Conservation (phyloP, 1,284 basidiomycete species). For the Pterulicium gracile region DNA sequence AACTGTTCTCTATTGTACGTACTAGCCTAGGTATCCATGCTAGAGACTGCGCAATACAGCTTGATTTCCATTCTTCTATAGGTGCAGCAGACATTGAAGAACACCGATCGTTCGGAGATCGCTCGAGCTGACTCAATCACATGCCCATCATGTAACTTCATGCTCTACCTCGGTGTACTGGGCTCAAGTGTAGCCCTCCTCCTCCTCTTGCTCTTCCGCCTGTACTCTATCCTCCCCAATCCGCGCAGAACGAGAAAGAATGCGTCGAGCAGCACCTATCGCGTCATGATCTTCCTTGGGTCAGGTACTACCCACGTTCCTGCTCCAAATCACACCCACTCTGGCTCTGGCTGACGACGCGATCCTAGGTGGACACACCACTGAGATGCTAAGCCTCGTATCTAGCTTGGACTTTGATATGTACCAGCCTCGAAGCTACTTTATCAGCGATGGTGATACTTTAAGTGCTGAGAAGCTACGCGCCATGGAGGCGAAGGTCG, state of each 20-base stretch:
- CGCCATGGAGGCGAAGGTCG: constrained; percentile 43
- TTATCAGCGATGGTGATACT: constrained; percentile 74
- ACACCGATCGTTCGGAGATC: too few relatives aligned
- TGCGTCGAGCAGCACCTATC: constrained; percentile 13
- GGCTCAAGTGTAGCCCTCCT: too few relatives aligned
- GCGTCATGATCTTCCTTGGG: constrained; percentile 52
- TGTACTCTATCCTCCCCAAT: constrained; percentile 13
- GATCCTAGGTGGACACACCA: constrained; percentile 82
- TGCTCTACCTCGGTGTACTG: too few relatives aligned
- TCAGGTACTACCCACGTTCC: constrained; percentile 31
- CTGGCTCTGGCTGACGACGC: constrained; percentile 2
- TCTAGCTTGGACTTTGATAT: constrained; percentile 67
- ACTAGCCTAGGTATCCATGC: too few relatives aligned
- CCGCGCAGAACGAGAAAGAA: constrained; percentile 2
- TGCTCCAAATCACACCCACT: background rate
- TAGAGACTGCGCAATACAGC: too few relatives aligned
- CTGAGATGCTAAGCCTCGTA: constrained; percentile 75
- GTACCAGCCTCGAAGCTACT: constrained; percentile 74
- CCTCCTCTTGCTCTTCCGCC: constrained; percentile 15
- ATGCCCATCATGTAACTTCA: too few relatives aligned
- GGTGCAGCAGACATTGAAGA: too few relatives aligned
- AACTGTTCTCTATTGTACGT: too few relatives aligned
- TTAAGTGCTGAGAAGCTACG: constrained; percentile 68
- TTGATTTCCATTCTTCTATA: too few relatives aligned
- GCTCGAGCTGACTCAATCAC: too few relatives aligned